Evolutionary conservation across 495 filamentous ascomycete genomes (phyloP).

Genomic region (Penicillium goetzii): DNA sequence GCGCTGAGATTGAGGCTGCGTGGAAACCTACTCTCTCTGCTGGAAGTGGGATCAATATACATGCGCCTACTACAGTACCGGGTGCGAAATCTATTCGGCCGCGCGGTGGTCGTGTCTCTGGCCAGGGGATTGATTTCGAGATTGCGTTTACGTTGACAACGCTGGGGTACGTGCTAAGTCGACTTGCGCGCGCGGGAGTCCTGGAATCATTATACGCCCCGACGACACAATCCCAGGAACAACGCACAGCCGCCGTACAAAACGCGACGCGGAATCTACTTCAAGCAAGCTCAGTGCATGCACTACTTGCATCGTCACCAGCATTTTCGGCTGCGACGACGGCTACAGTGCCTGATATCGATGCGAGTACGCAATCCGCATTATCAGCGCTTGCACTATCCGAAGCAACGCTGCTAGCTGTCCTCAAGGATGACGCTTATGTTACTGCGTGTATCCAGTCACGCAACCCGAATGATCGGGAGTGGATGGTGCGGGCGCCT

Average conservation of each 20-base stretch:
- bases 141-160: conserved; percentile 77
- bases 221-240: conserved; percentile 62
- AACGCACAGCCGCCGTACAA: conserved; percentile 68
- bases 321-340: conserved; percentile 25
- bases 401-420: conserved; percentile 86
- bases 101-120: conserved; percentile 56
- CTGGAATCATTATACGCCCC: conserved; percentile 58
- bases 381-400: conserved; percentile 75
- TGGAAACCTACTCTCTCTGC: conserved; percentile 82
- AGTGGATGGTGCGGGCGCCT: conserved; percentile 91
- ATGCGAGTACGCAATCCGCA: conserved; percentile 66
- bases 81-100: conserved; percentile 7
- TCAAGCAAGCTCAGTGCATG: conserved; percentile 76
- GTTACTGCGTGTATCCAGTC: conserved; percentile 74
- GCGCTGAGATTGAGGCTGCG: conserved; percentile 63
- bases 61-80: background rate
- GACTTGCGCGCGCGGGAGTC: conserved; percentile 66
- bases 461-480: conserved; percentile 76
- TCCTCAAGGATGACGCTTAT: conserved; percentile 93
- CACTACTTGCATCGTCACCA: conserved; percentile 58
- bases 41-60: conserved; percentile 26
- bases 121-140: conserved; percentile 82
- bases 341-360: conserved; percentile 58
- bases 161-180: conserved; percentile 70
- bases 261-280: conserved; percentile 79